Evolutionary conservation across 768 basidiomycete genomes (phyloP).

Genomic region (Tephrocybe sp.): DNA sequence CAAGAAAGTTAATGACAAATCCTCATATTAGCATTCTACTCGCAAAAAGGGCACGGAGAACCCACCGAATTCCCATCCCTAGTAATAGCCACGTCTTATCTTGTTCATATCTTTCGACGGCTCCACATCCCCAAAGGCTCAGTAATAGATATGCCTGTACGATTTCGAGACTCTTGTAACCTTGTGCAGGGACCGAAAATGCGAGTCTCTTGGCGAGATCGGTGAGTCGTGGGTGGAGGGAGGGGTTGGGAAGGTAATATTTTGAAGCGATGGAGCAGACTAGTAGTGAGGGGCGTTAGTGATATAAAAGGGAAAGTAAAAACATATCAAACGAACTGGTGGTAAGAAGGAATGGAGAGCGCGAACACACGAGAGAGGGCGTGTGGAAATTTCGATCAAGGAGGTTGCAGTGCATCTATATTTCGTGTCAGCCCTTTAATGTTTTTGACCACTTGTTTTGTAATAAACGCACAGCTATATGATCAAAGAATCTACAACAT

Average conservation of each 20-base stretch:
- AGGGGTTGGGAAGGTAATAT: slow-evolving; percentile 80
- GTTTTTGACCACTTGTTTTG: too few species aligned
- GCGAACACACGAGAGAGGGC: slow-evolving; percentile 87
- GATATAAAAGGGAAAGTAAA: too few species aligned
- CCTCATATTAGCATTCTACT: too few species aligned
- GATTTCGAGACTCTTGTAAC: slow-evolving; percentile 92
- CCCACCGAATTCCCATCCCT: slow-evolving; percentile 81
- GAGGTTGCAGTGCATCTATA: slow-evolving; percentile 74
- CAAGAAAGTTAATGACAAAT: too few species aligned
- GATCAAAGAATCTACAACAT: slow-evolving; percentile 62
- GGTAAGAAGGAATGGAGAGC: slow-evolving; percentile 93
- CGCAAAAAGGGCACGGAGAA: neutral
- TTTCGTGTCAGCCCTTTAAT: neutral
- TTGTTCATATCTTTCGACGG: slow-evolving; percentile 94
- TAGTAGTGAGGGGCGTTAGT: slow-evolving; percentile 28
- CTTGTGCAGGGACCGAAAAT: slow-evolving; percentile 79
- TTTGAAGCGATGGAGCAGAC: slow-evolving; percentile 95
- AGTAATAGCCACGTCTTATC: slow-evolving; percentile 91
- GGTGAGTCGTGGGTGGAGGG: slow-evolving; percentile 74
- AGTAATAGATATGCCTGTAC: slow-evolving; percentile 94
- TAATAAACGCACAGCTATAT: slow-evolving; percentile 59
- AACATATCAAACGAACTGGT: slow-evolving; percentile 77
- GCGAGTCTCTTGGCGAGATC: slow-evolving; percentile 87
- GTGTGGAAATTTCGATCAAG: slow-evolving; percentile 91
- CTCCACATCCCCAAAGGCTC: slow-evolving; percentile 87